These are phyloP conservation scores for Triglochin maritima DNA, from an alignment of 106 monocot genomes.

Conservation along the genomic window DNA sequence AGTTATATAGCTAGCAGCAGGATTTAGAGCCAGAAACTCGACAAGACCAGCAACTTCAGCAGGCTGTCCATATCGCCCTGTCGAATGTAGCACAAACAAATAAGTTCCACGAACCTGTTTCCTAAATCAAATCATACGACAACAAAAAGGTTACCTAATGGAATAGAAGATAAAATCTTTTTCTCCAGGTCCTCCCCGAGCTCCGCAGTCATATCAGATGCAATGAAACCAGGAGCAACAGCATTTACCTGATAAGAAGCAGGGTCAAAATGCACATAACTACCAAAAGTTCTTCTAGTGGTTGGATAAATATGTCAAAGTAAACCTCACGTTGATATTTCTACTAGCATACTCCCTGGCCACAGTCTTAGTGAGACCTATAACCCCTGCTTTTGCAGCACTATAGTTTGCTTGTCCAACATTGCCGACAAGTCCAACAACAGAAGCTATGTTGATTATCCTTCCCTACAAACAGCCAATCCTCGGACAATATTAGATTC, in stretches of 20 bases:
- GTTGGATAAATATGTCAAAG: neutral
- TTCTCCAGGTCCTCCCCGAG: constrained; percentile 63
- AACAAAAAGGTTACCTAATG: constrained; percentile 41
- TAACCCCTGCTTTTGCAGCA: constrained; percentile 89
- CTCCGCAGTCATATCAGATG: constrained; percentile 77
- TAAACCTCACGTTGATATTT: constrained; percentile 61
- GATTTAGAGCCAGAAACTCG: constrained; percentile 59
- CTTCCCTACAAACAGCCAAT: constrained; percentile 40
- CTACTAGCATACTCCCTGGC: constrained; percentile 84
- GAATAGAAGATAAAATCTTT: constrained; percentile 52
- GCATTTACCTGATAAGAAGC: constrained; percentile 58
- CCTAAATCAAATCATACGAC: neutral
- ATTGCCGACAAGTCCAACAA: constrained; percentile 78
- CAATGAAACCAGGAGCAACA: constrained; percentile 83
- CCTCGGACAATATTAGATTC: neutral
- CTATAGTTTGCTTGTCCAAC: constrained; percentile 86
- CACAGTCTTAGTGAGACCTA: constrained; percentile 72
- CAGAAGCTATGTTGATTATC: constrained; percentile 77
- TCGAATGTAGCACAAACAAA: neutral
- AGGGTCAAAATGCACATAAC: neutral
- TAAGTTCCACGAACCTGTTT: neutral
- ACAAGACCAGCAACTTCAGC: constrained; percentile 76
- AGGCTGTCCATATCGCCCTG: constrained; percentile 63
- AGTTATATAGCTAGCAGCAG: constrained; percentile 63
- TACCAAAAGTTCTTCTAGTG: neutral